Conservation (phyloP, 2,329 filamentous ascomycete genomes). For the Arachnopeziza araneosa region DNA sequence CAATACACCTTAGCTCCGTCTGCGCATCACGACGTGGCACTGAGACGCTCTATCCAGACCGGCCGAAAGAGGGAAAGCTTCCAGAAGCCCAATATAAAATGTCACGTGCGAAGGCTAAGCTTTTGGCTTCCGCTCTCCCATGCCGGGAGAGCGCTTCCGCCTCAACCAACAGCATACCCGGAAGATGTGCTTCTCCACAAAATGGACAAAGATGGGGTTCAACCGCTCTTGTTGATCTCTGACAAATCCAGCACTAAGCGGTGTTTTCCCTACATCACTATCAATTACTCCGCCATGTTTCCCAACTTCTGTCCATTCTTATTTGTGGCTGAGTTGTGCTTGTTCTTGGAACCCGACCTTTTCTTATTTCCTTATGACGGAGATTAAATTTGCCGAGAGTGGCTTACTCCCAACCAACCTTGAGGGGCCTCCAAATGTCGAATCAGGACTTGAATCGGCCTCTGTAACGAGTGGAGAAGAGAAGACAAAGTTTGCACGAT, state of each 20-base stretch:
- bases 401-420: background rate
- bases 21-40: no score
- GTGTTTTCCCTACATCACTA: background rate
- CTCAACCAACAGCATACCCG: no score
- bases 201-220: conserved; percentile 6
- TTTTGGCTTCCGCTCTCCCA: no score
- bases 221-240: background rate
- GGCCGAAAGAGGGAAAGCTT: no score
- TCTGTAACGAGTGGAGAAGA: conserved; percentile 10
- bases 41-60: no score
- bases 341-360: background rate
- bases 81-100: no score
- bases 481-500: conserved; percentile 9
- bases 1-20: no score
- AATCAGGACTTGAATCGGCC: conserved; percentile 7
- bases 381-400: conserved; percentile 1
- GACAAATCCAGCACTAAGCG: background rate
- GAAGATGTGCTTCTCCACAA: no score
- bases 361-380: background rate
- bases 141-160: no score
- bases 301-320: background rate
- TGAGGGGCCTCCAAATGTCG: background rate
- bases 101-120: no score
- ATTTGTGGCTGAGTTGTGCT: background rate
- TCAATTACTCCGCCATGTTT: background rate